Conservation (phyloP, 345 rosid genomes). For the Physaria fendleri region DNA sequence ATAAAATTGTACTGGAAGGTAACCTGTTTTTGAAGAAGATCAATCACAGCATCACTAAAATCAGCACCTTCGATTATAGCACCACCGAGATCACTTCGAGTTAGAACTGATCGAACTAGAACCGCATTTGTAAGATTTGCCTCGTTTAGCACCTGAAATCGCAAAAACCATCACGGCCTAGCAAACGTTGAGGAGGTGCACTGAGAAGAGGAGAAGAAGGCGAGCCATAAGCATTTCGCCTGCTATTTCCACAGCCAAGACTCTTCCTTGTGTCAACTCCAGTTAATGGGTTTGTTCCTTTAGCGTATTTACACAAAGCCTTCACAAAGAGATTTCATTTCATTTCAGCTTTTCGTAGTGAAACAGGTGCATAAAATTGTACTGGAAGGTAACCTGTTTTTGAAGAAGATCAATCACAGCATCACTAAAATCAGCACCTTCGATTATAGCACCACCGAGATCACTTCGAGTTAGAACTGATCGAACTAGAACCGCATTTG, state of each 20-base stretch:
- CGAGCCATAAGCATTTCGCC: constrained; percentile 73
- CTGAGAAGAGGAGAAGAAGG: constrained; percentile 86
- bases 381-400: constrained; percentile 50
- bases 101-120: constrained; percentile 70
- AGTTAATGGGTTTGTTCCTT: constrained; percentile 74
- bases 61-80: constrained; percentile 90
- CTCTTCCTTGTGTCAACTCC: constrained; percentile 79
- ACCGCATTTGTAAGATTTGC: constrained; percentile 85
- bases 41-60: constrained; percentile 92
- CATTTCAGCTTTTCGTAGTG: not conserved
- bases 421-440: constrained; percentile 97
- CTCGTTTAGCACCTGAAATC: constrained; percentile 83
- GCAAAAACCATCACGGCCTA: constrained; percentile 85
- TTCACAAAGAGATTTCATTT: constrained; percentile 1
- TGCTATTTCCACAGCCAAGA: constrained; percentile 82
- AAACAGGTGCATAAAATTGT: not conserved
- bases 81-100: constrained; percentile 92
- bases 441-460: constrained; percentile 80
- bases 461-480: constrained; percentile 89
- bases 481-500: constrained; percentile 74
- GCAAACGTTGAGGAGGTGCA: constrained; percentile 73
- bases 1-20: not conserved
- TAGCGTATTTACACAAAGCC: constrained; percentile 95
- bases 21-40: constrained; percentile 87
- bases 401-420: constrained; percentile 87